These are phyloP conservation scores for Paracoccidioides brasiliensis DNA, from an alignment of 2,329 filamentous ascomycete species.

Conservation along the genomic window DNA sequence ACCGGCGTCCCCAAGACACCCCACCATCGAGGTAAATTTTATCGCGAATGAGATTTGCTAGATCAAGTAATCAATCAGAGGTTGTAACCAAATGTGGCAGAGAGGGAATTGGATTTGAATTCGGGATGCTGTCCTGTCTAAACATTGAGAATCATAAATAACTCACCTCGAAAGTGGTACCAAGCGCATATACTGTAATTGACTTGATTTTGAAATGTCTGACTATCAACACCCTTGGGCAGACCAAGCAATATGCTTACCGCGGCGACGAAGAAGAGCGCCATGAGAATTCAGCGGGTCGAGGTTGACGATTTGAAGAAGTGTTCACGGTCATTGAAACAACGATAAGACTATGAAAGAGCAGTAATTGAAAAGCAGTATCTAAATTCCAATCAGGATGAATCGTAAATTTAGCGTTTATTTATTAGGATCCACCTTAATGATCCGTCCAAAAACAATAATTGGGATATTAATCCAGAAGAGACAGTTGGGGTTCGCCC, in stretches of 20 bases:
- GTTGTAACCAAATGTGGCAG: background rate
- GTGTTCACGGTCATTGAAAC: too few species aligned
- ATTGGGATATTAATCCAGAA: too few species aligned
- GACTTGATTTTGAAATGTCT: conserved; percentile 6
- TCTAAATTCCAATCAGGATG: too few species aligned
- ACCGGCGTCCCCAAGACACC: conserved; percentile 39
- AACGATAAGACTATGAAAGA: too few species aligned
- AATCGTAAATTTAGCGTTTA: too few species aligned
- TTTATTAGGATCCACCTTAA: too few species aligned
- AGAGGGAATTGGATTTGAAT: background rate
- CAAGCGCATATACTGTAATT: background rate
- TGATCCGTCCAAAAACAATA: too few species aligned
- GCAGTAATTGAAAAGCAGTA: too few species aligned
- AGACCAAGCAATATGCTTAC: conserved; percentile 5
- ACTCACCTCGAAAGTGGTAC: background rate
- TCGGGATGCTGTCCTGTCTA: background rate
- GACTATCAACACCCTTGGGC: conserved; percentile 26
- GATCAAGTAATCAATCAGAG: conserved; percentile 6
- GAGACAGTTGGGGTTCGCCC: too few species aligned
- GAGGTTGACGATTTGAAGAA: too few species aligned
- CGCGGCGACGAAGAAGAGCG: conserved; percentile 4
- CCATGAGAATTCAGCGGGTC: too few species aligned
- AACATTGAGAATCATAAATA: background rate
- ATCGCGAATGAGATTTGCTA: conserved; percentile 47
- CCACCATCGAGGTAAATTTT: conserved; percentile 56